Evolutionary conservation across 2,329 filamentous ascomycete species (phyloP).

Genomic region (Alternaria ethzedia): DNA sequence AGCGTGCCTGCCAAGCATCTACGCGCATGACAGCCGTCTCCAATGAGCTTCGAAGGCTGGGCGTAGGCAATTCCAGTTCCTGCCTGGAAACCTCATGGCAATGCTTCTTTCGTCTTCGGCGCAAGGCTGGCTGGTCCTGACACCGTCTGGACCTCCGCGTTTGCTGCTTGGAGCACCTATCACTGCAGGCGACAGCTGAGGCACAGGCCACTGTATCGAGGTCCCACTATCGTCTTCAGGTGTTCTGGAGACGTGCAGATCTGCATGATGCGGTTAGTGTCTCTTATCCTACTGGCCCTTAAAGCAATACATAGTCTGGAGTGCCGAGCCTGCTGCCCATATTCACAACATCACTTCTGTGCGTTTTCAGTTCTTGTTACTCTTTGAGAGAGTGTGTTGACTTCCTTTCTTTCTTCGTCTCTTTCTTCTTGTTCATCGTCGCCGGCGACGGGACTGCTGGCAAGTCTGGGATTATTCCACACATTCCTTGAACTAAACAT

Average conservation of each 20-base stretch:
- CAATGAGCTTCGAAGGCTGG: slow-evolving; percentile 26
- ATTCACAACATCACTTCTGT: slow-evolving; percentile 25
- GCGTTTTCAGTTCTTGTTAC: slow-evolving; percentile 29
- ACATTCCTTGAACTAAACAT: slow-evolving; percentile 19
- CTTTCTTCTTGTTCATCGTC: slow-evolving; percentile 33
- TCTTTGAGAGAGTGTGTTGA: slow-evolving; percentile 45
- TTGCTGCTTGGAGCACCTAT: slow-evolving; percentile 36
- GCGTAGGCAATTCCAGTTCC: slow-evolving; percentile 18
- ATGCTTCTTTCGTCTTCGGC: slow-evolving; percentile 29
- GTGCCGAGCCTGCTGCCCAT: slow-evolving; percentile 35
- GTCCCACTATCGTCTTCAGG: slow-evolving; percentile 31
- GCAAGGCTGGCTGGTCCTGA: slow-evolving; percentile 28
- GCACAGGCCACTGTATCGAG: slow-evolving; percentile 38
- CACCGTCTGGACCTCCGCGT: slow-evolving; percentile 43
- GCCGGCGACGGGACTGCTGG: slow-evolving; percentile 45
- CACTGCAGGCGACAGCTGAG: slow-evolving; percentile 31
- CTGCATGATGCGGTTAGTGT: slow-evolving; percentile 37
- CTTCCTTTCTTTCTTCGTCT: slow-evolving; percentile 26
- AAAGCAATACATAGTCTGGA: slow-evolving; percentile 38
- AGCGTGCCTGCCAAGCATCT: slow-evolving; percentile 20
- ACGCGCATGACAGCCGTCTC: slow-evolving; percentile 28
- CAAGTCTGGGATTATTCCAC: slow-evolving; percentile 25
- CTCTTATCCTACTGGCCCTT: slow-evolving; percentile 27
- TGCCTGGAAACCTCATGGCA: slow-evolving; percentile 35
- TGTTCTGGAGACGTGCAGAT: slow-evolving; percentile 37